Evolutionary conservation across 129 eudicot species (phyloP), one percentile per base, ranked within the genome.

Genomic region (Sambucus nigra): DNA sequence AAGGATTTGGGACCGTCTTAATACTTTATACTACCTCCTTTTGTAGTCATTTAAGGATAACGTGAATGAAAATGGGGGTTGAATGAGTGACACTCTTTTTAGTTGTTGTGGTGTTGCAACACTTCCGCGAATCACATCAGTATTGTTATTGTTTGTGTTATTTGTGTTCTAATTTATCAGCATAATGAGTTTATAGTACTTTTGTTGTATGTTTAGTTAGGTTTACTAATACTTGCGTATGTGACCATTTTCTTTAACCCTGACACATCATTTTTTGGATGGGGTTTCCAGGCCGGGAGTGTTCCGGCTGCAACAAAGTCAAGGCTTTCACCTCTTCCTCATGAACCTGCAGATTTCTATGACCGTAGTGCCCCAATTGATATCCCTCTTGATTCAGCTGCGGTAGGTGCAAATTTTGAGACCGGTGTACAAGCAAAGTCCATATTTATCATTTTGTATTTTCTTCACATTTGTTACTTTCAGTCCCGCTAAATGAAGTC

Each of bases 271-370:
- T 41, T 42, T 25, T 26, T 22, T 32, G 29, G 23, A 14, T 53
- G 49, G 25, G 32, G 40, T 67, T 51, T 84, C 95, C 59, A 51
- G 38, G 49, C 59, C 66, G 84, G 79, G 57, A 75, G 61, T 55
- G 97, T 66, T 52, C 92, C 94, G 61, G 61, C 87, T 45, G 94
- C 85, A 28, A 51, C 95, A 71, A 88, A 66, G 60, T 78, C 94
- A 17, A 76, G 81, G 70, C 88, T 85, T 64, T 79, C 97, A 60
- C 93, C 93, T 17, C 93, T 88, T 53, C 89, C 98, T 20, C 95
- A 83, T 52, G 98, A 89, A 67, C 98, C 86, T 12, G 98, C 94
- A 52, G 95, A 85, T 61, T 91, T 71, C 38, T 91, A 91, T 59
- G 82, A 91, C 57, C 83, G 86, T 59, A 78, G 74, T 52, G 89